phyloP scores from a whole-genome alignment of 306 rosid species.

The Citrullus colocynthis region DNA sequence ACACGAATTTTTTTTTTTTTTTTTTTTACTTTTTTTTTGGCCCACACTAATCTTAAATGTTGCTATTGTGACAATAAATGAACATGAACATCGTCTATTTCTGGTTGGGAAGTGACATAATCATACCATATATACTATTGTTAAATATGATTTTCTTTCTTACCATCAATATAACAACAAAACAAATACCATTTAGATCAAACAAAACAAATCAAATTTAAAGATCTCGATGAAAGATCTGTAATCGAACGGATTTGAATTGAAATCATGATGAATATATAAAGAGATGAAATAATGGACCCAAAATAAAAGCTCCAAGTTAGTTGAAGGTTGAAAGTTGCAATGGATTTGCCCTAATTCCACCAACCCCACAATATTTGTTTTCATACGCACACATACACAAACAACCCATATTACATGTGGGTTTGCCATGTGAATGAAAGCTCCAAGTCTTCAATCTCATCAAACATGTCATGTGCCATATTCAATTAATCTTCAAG shows the following conservation, averaged over 20 bases:
- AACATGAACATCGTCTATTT: no score
- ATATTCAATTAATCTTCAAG: not conserved
- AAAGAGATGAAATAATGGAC: not conserved
- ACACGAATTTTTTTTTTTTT: no score
- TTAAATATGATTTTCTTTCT: not conserved
- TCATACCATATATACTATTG: not conserved
- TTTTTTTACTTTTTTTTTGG: no score
- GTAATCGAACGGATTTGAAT: not conserved
- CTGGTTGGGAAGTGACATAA: no score
- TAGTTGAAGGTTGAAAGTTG: not conserved
- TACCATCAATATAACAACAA: not conserved
- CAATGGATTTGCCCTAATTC: not conserved
- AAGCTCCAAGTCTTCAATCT: conserved; percentile 5
- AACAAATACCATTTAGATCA: not conserved
- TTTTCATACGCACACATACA: not conserved
- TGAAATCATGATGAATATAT: not conserved
- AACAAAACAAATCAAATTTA: not conserved
- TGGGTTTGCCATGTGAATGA: conserved; percentile 5
- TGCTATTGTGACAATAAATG: no score
- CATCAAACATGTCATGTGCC: conserved; percentile 8
- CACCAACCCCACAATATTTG: not conserved
- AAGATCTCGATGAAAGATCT: not conserved
- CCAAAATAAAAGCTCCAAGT: not conserved
- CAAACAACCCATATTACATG: conserved; percentile 3
- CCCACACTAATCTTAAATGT: no score